Percentiles rank a stretch among this genome's conserved stretches.
phyloP scores from a whole-genome alignment of 139 green algal species.

The Medakamo hakoo region DNA sequence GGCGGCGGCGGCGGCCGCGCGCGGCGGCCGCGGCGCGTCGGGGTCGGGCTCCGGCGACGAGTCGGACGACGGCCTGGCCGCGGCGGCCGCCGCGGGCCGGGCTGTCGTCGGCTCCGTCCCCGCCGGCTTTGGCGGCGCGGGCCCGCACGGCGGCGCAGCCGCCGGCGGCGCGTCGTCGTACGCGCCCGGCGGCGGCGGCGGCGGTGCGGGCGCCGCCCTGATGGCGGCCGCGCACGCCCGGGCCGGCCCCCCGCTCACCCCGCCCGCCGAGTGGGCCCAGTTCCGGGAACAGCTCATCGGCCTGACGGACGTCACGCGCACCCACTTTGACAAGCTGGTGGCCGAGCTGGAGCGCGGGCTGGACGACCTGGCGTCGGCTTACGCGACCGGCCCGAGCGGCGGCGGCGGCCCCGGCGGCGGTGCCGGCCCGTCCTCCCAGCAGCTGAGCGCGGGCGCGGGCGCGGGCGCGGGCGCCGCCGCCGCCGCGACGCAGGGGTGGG shows the following conservation, averaged over 20 bases:
- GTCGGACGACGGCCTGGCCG: no score
- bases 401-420: no score
- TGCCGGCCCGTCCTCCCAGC: background rate
- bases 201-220: no score
- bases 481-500: background rate
- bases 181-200: no score
- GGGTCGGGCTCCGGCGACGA: background rate
- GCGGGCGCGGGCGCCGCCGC: no score
- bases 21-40: background rate
- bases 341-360: constrained; percentile 8
- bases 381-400: background rate
- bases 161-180: no score
- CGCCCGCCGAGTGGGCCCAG: constrained; percentile 11
- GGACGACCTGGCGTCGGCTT: background rate
- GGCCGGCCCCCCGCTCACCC: no score
- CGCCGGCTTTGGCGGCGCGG: no score
- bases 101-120: no score
- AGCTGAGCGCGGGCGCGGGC: no score
- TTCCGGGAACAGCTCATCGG: constrained; percentile 72
- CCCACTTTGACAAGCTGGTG: constrained; percentile 81
- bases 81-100: no score
- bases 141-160: no score
- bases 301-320: constrained; percentile 69
- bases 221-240: background rate
- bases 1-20: background rate